phyloP scores from a whole-genome alignment of 2,329 filamentous ascomycete species.

The Fusarium odoratissimum region DNA sequence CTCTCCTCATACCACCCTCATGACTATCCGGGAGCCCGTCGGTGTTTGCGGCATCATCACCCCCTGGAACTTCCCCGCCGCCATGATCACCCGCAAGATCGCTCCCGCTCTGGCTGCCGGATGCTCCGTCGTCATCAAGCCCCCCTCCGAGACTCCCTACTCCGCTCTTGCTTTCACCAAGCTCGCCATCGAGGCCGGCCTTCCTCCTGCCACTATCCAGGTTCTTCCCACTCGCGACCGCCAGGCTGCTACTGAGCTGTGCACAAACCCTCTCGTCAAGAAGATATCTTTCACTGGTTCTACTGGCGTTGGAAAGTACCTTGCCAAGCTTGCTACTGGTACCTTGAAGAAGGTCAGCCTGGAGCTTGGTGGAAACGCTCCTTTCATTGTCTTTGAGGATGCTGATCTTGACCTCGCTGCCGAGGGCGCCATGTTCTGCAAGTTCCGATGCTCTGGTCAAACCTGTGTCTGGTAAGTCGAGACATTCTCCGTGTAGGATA shows the following conservation, averaged over 20 bases:
- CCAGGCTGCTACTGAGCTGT: conserved; percentile 47
- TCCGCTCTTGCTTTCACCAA: conserved; percentile 77
- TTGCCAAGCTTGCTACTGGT: conserved; percentile 70
- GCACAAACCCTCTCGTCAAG: conserved; percentile 46
- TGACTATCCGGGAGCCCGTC: conserved; percentile 71
- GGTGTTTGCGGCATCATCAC: conserved; percentile 60
- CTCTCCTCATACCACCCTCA: conserved; percentile 71
- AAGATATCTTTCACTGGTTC: conserved; percentile 79
- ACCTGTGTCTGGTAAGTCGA: conserved; percentile 66
- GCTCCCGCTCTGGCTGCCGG: conserved; percentile 75
- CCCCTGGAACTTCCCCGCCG: conserved; percentile 49
- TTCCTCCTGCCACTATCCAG: conserved; percentile 60
- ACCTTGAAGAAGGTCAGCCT: conserved; percentile 75
- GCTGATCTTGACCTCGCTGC: conserved; percentile 72
- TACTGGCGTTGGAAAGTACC: conserved; percentile 70
- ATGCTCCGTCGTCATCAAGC: conserved; percentile 80
- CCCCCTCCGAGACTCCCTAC: conserved; percentile 79
- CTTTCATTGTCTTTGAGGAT: conserved; percentile 73
- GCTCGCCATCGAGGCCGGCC: conserved; percentile 76
- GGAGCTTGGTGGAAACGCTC: conserved; percentile 77
- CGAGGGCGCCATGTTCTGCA: conserved; percentile 60
- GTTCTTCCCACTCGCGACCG: conserved; percentile 46
- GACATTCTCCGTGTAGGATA: fast-evolving
- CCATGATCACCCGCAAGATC: conserved; percentile 54
- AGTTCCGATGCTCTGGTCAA: conserved; percentile 63